Evolutionary conservation across 805 yeast species (phyloP), one percentile per base, ranked within the genome.

Genomic region (Komagataella ulmi): DNA sequence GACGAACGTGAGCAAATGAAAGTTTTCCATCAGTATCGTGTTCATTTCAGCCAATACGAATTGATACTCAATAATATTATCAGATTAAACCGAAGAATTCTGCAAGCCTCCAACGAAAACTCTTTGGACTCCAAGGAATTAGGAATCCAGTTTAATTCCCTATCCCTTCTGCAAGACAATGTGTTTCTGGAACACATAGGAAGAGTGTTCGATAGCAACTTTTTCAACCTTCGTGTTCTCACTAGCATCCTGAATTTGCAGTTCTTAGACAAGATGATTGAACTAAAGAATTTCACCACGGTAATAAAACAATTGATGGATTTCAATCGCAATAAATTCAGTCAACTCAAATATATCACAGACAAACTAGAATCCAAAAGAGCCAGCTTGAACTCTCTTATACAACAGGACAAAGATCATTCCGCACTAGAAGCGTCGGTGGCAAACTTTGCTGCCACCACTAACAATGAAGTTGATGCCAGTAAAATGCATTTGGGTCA

Each of bases 171-270:
- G 7, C 67, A 68, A 50, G 67, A 66, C 52, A 66, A 69, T 3
- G 58, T 59, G 48, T 57, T 56, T 2, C 74, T 88, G 54, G 98
- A 93, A 61, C 80, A 81, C 55, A 78, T 88, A 24, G 97, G 98
- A 1, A 89, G 86, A 60, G 84, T 89, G 1, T 81, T 87, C 55
- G 98, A 93, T 64, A 76, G 82, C 45, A 79, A 76, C 44, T 81
- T 77, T 54, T 75, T 81, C 17, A 76, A 80, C 18, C 62, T 76
- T 19, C 71, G 72, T 50, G 60, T 70, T 8, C 64, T 77, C 8
- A 51, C 58, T 24, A 63, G 61, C 46, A 51, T 56, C 12, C 57
- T 67, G 3, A 65, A 64, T 50, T 53, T 65, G 45, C 59, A 57
- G 18, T 65, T 67, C 52, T 55, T 66, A 24, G 71, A 68, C 55